Conservation (phyloP, 1,284 basidiomycete genomes). For the Ceratobasidium papillatum region DNA sequence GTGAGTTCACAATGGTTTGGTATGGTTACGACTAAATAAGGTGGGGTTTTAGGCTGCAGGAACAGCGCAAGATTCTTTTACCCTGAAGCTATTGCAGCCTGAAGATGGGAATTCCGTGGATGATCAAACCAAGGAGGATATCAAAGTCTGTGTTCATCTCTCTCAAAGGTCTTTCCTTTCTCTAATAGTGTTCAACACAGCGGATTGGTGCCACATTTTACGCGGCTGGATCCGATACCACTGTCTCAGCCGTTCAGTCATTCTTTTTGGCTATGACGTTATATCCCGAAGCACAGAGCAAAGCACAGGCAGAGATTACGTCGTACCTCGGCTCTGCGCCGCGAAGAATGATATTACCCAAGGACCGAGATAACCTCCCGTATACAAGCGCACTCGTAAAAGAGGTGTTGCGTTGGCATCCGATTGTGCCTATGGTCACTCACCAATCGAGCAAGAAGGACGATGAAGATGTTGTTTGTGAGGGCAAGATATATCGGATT, state of each 20-base stretch:
- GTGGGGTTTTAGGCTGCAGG: not conserved
- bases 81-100: not conserved
- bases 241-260: not conserved
- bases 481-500: slow-evolving; percentile 14
- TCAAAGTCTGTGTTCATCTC: not conserved
- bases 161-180: not conserved
- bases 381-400: slow-evolving; percentile 18
- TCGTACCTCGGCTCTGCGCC: not conserved
- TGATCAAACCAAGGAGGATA: not conserved
- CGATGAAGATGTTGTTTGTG: not conserved
- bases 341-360: not conserved
- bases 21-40: too few species aligned
- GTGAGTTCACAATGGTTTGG: too few species aligned
- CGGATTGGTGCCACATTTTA: not conserved
- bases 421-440: not conserved
- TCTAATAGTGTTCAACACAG: not conserved
- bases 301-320: slow-evolving; percentile 48
- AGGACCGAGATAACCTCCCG: not conserved
- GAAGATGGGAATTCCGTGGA: not conserved
- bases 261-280: slow-evolving; percentile 45
- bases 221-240: slow-evolving; percentile 41
- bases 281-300: slow-evolving; percentile 46
- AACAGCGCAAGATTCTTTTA: not conserved
- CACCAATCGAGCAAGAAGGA: slow-evolving; percentile 1
- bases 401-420: slow-evolving; percentile 18